Evolutionary conservation across 345 rosid species (phyloP).

Genomic region (Linum trigynum): DNA sequence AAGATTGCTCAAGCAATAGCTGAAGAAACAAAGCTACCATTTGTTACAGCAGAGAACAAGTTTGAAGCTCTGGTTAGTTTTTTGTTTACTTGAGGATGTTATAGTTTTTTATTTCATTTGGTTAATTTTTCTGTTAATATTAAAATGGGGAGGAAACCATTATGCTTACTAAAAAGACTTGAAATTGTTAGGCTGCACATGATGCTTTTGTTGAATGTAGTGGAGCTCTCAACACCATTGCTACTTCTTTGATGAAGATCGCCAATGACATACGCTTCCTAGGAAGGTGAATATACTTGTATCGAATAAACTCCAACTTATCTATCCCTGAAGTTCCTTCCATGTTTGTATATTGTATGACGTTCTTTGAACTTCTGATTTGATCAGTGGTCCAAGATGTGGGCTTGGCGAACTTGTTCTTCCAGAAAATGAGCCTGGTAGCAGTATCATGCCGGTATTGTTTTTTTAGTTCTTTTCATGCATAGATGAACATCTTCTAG

Average conservation of each 20-base stretch:
- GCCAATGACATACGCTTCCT: conserved; percentile 83
- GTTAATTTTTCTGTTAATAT: conserved; percentile 5
- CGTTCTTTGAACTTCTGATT: conserved; percentile 15
- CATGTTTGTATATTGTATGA: conserved; percentile 15
- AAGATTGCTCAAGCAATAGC: conserved; percentile 93
- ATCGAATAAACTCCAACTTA: not conserved
- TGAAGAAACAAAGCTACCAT: conserved; percentile 79
- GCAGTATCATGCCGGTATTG: conserved; percentile 97
- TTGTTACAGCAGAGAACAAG: conserved; percentile 92
- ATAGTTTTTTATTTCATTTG: conserved; percentile 1
- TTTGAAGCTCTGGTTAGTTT: conserved; percentile 90
- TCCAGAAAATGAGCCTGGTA: conserved; percentile 99
- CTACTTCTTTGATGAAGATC: conserved; percentile 80
- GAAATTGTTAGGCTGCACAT: conserved; percentile 70
- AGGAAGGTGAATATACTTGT: conserved; percentile 50
- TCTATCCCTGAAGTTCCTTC: not conserved
- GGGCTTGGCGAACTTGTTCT: conserved; percentile 98
- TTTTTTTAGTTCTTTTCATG: not conserved
- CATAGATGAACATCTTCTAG: not conserved
- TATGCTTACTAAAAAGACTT: conserved; percentile 14
- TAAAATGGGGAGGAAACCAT: conserved; percentile 6
- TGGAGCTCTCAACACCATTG: conserved; percentile 78
- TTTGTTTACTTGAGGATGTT: conserved; percentile 7
- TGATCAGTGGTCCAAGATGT: conserved; percentile 82
- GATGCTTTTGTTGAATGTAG: conserved; percentile 96